Base-by-base conservation (phyloP, 148 eudicot species). In the Vaccinium vitisidaea region DNA sequence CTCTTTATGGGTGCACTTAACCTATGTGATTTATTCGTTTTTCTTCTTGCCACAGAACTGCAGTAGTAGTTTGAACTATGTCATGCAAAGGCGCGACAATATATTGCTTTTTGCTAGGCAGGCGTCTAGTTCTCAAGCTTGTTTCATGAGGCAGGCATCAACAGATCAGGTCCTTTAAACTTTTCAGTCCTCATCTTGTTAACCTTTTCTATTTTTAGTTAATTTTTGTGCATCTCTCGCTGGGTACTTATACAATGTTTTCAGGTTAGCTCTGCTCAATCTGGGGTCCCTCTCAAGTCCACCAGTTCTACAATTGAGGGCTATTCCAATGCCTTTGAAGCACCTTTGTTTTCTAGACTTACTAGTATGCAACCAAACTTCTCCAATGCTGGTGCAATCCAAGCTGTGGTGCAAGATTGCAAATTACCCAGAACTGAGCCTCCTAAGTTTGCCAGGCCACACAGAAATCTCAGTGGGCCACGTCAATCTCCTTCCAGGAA, bases 131-230 rank as follows among this genome's bases (percentile, higher is more conserved):
- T 84, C 90, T 63, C 98, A 93, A 88, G 93, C 90, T 81, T 79
- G 83, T 82, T 92, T 86, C 86, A 95, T 95, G 98, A 91, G 92
- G 87, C 98, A 88, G 85, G 88, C 91, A 74, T 86, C 93, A 61
- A 75, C 23, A 5, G 88, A 93, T 71, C 92, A 92, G 94, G 92
- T 92, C 55, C 65, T 71, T 5, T 21, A 77, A 39, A 30, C 79
- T 48, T 59, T 59, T 30, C n/a, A 18, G 9, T 39, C 78, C 69
- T 63, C 36, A 14, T 73, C 4, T 9, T 30, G 32, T 55, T 54
- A 18, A 80, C 6, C 4, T 6, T 73, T 3, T 50, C 73, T 32
- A 55, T 21, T 73, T 32, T 48, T 21, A 48, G 52, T 71, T 82
- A 21, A 27, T 19, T 54, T 48, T 25, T 39, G 15, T 49, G 36